phyloP scores from a whole-genome alignment of 768 basidiomycete genomes.

The Holtermanniella nyarrowii region DNA sequence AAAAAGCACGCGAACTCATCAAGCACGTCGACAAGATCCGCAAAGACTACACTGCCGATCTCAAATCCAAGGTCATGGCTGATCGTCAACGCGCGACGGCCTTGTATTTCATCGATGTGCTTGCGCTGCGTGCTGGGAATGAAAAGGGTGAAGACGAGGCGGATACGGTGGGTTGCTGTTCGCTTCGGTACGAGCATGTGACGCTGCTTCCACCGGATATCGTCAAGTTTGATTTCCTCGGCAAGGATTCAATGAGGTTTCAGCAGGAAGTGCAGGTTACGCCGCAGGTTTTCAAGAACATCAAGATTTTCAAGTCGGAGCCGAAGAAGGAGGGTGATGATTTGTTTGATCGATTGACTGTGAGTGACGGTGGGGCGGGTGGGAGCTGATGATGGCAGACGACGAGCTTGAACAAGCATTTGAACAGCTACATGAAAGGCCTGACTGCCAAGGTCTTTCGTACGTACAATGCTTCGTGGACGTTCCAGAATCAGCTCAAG shows the following conservation, averaged over 20 bases:
- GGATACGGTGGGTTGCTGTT: slow-evolving; percentile 98
- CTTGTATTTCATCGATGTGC: slow-evolving; percentile 95
- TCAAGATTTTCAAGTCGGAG: slow-evolving; percentile 84
- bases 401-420: slow-evolving; percentile 74
- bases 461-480: slow-evolving; percentile 97
- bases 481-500: slow-evolving; percentile 85
- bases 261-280: slow-evolving; percentile 75
- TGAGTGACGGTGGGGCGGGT: slow-evolving; percentile 43
- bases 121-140: slow-evolving; percentile 96
- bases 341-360: slow-evolving; percentile 88
- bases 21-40: slow-evolving; percentile 84
- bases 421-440: slow-evolving; percentile 89
- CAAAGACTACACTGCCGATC: slow-evolving; percentile 69
- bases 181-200: slow-evolving; percentile 90
- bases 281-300: slow-evolving; percentile 91
- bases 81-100: slow-evolving; percentile 96
- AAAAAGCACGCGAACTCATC: slow-evolving; percentile 94
- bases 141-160: slow-evolving; percentile 99
- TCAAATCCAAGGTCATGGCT: slow-evolving; percentile 84
- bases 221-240: slow-evolving; percentile 91
- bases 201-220: slow-evolving; percentile 78
- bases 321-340: slow-evolving; percentile 78
- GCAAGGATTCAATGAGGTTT: slow-evolving; percentile 98
- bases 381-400: slow-evolving; percentile 50
- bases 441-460: slow-evolving; percentile 98